Evolutionary conservation across 495 filamentous ascomycete genomes (phyloP), one percentile per base, ranked within the genome.

Genomic region (Cairneyella variabilis): DNA sequence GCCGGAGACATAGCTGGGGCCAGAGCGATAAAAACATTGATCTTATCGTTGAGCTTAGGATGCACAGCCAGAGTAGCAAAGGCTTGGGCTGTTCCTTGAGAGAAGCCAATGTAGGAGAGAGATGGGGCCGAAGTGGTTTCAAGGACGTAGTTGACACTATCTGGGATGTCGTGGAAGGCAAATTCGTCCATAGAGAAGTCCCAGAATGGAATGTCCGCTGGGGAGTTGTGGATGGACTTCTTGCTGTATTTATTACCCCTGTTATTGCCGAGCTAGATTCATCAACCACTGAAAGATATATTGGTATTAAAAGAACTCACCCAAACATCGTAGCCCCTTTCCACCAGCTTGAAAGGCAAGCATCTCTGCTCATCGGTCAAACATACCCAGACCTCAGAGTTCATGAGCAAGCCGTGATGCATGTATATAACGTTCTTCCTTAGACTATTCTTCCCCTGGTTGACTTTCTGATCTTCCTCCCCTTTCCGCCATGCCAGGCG

Each of bases 201-300:
- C 93, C 93, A 98, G 63, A 98, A 98, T 25, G 82, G 75, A 27
- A 77, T 79, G 0, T 85, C 83, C 7, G 80, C 81, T 0, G 93
- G 91, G 5, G 90, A 83, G 47, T 72, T 76, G 34, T 81, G 73
- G 30, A 88, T 77, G 0, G 83, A 92, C 67, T 97, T 98, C 67
- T 97, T 98, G 25, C 90, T 93, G 67, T 98, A 98, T 63, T 98
- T 98, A 74, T 98, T 98, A 20, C 93, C 93, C 6, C 93, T 82
- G 63, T 98, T 98, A 61, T 98, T 98, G 16, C 93, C 93, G 49
- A 97, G 73, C 86, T 89, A 51, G 3, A 39, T 4, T 1, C 8
- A 16, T n/a, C 27, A 3, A 14, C 61, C 28, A 62, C 51, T 12
- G 20, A 42, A 48, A 36, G 2, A 4, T 26, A 0, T 48, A 25